Evolutionary conservation across 1,284 basidiomycete species (phyloP), one percentile per base, ranked within the genome.

Genomic region (Microbotryomycetes sp.): DNA sequence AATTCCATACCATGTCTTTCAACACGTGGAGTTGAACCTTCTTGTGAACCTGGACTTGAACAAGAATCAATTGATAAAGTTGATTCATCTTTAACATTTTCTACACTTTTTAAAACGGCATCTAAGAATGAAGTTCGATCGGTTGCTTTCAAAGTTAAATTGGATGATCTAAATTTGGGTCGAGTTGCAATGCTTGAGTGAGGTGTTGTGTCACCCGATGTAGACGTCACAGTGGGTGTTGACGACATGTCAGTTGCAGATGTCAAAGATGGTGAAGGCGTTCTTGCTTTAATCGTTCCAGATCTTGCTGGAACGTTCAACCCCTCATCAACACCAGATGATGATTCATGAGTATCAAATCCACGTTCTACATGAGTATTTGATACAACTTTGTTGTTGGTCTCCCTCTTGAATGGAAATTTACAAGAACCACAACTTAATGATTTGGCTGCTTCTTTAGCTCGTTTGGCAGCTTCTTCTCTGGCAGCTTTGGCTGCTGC

Each of bases 401-500:
- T 12, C 12, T 19, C 36, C 9, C 36, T 9, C 36, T 42, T 42
- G 36, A 42, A 42, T 19, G 36, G 36, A 19, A 42, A 42, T 19
- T 42, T 42, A 19, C 36, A 42, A 42, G 36, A 42, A 12, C 36
- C 36, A 19, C 36, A 42, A 42, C 36, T 60, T 23, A 68, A 29
- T 7, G 14, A 25, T 45, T 58, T 56, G 7, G 60, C 62, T 15
- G 49, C 62, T 29, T 66, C 67, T 31, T 55, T 57, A 2, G 67
- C 67, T 4, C 64, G 28, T 30, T 9, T 19, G 29, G 58, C 47
- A 25, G 62, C 59, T 49, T 58, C 67, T 30, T 66, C 67, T 26
- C 60, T 30, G 25, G 67, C 67, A 1, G 62, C 62, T 48, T 64
- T 63, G 22, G 67, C 67, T 3, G 67, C 67, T 6, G 64, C 64